Evolutionary conservation across 169 alveolate genomes (phyloP).

Genomic region (Plasmodium vivax): DNA sequence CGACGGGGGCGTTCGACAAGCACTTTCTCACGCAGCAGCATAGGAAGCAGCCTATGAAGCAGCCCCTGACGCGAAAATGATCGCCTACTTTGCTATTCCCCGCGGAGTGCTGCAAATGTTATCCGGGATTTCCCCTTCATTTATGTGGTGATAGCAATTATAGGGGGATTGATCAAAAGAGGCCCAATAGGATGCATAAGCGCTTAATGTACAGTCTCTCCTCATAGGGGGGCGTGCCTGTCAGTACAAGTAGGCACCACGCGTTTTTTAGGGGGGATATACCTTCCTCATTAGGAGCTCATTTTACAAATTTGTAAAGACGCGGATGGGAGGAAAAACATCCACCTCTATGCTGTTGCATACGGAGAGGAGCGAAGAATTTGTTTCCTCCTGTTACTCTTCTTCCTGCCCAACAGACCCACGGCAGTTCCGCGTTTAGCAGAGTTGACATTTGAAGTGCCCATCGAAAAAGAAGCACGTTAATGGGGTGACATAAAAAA

Average conservation of each 20-base stretch:
- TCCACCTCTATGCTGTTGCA: not conserved
- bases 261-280: not conserved
- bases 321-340: not conserved
- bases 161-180: not conserved
- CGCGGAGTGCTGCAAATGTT: not conserved
- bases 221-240: not conserved
- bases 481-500: not conserved
- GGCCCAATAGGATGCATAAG: not conserved
- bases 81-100: not conserved
- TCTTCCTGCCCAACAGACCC: not conserved
- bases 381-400: not conserved
- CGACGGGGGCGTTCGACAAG: no score
- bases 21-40: no score
- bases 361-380: not conserved
- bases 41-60: no score
- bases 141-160: not conserved
- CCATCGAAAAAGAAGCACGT: not conserved
- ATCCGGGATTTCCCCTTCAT: not conserved
- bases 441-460: not conserved
- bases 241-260: not conserved
- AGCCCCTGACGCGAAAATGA: not conserved
- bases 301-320: not conserved
- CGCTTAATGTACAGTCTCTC: not conserved
- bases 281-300: not conserved
- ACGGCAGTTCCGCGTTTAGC: not conserved